phyloP scores from a whole-genome alignment of 352 stramenopile genomes.

The Pythium sp. region DNA sequence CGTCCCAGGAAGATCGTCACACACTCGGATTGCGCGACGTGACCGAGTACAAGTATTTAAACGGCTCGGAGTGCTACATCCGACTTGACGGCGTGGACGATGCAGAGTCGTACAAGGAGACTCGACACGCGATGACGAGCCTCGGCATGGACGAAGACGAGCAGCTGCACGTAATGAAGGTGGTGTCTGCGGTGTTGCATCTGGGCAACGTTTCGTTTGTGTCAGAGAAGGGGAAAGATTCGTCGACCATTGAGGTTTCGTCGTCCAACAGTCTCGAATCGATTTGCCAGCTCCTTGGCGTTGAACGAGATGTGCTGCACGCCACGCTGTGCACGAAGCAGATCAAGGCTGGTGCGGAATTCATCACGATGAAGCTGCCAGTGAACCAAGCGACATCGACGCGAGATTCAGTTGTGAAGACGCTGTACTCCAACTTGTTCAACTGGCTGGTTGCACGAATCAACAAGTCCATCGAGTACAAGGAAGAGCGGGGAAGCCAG shows the following conservation, averaged over 20 bases:
- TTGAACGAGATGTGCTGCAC: slow-evolving; percentile 53
- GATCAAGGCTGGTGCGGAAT: slow-evolving; percentile 76
- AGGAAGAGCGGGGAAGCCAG: slow-evolving; percentile 54
- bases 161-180: slow-evolving; percentile 75
- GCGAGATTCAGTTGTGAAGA: slow-evolving; percentile 85
- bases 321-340: slow-evolving; percentile 73
- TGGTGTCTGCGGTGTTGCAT: slow-evolving; percentile 84
- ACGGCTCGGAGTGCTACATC: slow-evolving; percentile 69
- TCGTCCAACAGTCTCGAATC: slow-evolving; percentile 57
- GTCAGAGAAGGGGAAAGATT: slow-evolving; percentile 65
- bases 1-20: slow-evolving; percentile 48
- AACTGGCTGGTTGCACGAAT: slow-evolving; percentile 94
- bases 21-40: slow-evolving; percentile 46
- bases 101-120: slow-evolving; percentile 70
- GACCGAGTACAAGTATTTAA: slow-evolving; percentile 81
- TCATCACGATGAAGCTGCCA: slow-evolving; percentile 66
- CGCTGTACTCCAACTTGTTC: slow-evolving; percentile 88
- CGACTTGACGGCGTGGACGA: slow-evolving; percentile 82
- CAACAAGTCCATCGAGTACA: slow-evolving; percentile 90
- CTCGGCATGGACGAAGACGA: slow-evolving; percentile 80
- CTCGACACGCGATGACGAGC: slow-evolving; percentile 72
- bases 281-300: slow-evolving; percentile 77
- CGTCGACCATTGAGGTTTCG: slow-evolving; percentile 42
- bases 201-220: slow-evolving; percentile 86
- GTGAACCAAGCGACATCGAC: slow-evolving; percentile 69